Evolutionary conservation across 108 stramenopile genomes (phyloP).

Genomic region (Fistulifera pelliculosa): DNA sequence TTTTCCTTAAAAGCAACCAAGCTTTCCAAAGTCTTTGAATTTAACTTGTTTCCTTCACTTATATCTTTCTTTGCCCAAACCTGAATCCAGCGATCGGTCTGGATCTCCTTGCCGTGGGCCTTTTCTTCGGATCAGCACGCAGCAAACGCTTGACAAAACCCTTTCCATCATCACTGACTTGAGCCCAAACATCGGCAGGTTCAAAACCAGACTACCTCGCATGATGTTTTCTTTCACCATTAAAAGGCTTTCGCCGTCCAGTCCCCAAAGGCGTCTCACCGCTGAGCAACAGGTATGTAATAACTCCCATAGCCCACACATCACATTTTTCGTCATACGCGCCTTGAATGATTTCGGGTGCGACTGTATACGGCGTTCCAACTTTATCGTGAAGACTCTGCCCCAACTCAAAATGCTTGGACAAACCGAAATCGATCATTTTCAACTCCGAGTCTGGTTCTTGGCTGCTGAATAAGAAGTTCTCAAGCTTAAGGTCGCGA

Average conservation of each 20-base stretch:
- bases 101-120: slow-evolving; percentile 67
- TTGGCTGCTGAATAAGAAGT: slow-evolving; percentile 35
- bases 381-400: slow-evolving; percentile 64
- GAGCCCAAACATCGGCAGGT: slow-evolving; percentile 63
- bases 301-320: slow-evolving; percentile 85
- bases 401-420: slow-evolving; percentile 68
- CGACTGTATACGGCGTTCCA: slow-evolving; percentile 83
- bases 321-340: slow-evolving; percentile 77
- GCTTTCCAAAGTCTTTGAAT: slow-evolving; percentile 49
- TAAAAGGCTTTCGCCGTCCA: slow-evolving; percentile 55
- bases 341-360: slow-evolving; percentile 82
- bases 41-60: slow-evolving; percentile 31
- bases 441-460: slow-evolving; percentile 49
- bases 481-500: slow-evolving; percentile 26
- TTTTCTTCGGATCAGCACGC: slow-evolving; percentile 41
- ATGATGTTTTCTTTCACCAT: slow-evolving; percentile 13
- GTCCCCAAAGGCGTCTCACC: slow-evolving; percentile 86
- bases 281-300: slow-evolving; percentile 73
- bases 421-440: slow-evolving; percentile 85
- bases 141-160: slow-evolving; percentile 57
- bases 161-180: slow-evolving; percentile 59
- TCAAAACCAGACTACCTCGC: slow-evolving; percentile 31
- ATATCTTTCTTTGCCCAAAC: slow-evolving; percentile 27
- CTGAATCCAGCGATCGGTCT: slow-evolving; percentile 60
- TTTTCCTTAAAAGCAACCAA: slow-evolving; percentile 70